Evolutionary conservation across 768 basidiomycete genomes (phyloP).

Genomic region (Pulveroboletus ravenelii): DNA sequence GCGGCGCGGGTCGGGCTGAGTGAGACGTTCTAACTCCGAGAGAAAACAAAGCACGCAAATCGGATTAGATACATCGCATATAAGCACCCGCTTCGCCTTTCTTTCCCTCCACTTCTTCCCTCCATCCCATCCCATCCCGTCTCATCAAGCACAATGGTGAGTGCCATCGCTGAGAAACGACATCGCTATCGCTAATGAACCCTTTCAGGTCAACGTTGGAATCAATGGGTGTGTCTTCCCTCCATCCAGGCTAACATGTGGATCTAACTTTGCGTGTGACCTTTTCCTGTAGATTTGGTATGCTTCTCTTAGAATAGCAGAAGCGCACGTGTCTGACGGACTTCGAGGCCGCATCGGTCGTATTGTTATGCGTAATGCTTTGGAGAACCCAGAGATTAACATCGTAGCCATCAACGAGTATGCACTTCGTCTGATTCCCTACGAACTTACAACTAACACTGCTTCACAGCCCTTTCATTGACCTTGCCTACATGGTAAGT

Average conservation of each 20-base stretch:
- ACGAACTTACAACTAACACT: constrained; percentile 3
- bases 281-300: constrained; percentile 59
- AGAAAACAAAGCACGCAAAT: constrained; percentile 15
- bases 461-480: constrained; percentile 83
- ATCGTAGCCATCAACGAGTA: constrained; percentile 95
- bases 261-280: constrained; percentile 12
- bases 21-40: constrained; percentile 25
- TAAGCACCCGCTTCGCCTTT: constrained; percentile 17
- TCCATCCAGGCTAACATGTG: background rate
- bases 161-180: background rate
- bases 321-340: constrained; percentile 8
- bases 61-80: constrained; percentile 27
- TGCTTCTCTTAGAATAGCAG: constrained; percentile 22
- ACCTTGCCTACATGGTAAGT: constrained; percentile 91
- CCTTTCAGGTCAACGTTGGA: constrained; percentile 71
- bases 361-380: constrained; percentile 94
- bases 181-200: constrained; percentile 1
- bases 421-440: constrained; percentile 27
- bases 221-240: constrained; percentile 80
- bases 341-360: constrained; percentile 93
- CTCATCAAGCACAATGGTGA: constrained; percentile 23
- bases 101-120: background rate
- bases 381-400: constrained; percentile 67
- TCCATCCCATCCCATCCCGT: constrained; percentile 2
- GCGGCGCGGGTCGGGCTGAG: constrained; percentile 12